Percentiles rank a stretch among this genome's conserved stretches.
Evolutionary conservation across 768 basidiomycete species (phyloP).

Genomic region (Phlebiopsis flavidoalba): DNA sequence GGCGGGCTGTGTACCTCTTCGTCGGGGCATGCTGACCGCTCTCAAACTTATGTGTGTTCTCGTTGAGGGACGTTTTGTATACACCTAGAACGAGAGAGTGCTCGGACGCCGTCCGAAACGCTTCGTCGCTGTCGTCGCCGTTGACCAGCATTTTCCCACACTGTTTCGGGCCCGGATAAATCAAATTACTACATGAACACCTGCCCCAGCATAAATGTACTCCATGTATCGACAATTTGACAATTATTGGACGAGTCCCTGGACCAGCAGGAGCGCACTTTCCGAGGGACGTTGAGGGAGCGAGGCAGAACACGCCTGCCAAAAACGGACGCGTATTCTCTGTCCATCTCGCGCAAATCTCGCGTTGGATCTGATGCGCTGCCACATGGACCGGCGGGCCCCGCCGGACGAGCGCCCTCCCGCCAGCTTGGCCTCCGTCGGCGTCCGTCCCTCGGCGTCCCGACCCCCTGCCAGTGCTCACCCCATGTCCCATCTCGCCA

Average conservation of each 20-base stretch:
- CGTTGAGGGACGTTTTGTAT: background rate
- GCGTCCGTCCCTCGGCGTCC: conserved; percentile 2
- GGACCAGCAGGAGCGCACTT: conserved; percentile 1
- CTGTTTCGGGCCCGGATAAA: background rate
- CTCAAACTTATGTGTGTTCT: background rate
- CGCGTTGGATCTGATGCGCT: conserved; percentile 20
- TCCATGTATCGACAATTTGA: background rate
- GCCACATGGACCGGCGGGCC: conserved; percentile 11
- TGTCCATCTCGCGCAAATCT: conserved; percentile 18
- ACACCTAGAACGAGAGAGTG: background rate
- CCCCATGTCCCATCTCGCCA: conserved; percentile 21
- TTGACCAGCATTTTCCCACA: conserved; percentile 1
- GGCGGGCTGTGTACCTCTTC: conserved; percentile 4
- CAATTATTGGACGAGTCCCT: conserved; percentile 31
- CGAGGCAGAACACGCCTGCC: conserved; percentile 19
- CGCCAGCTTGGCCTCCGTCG: background rate
- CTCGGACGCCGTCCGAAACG: conserved; percentile 5
- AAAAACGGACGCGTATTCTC: conserved; percentile 25
- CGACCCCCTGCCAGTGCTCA: background rate
- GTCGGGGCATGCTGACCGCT: background rate
- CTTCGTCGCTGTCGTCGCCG: conserved; percentile 8
- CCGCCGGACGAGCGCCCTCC: background rate
- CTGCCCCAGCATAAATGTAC: background rate
- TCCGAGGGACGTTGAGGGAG: conserved; percentile 11
- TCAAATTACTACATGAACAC: background rate